A percentile compares a stretch with the other conserved stretches of the same genome.
Evolutionary conservation across 1,284 basidiomycete species (phyloP).

Genomic region (Xerocomus cyaneibrunnescens): DNA sequence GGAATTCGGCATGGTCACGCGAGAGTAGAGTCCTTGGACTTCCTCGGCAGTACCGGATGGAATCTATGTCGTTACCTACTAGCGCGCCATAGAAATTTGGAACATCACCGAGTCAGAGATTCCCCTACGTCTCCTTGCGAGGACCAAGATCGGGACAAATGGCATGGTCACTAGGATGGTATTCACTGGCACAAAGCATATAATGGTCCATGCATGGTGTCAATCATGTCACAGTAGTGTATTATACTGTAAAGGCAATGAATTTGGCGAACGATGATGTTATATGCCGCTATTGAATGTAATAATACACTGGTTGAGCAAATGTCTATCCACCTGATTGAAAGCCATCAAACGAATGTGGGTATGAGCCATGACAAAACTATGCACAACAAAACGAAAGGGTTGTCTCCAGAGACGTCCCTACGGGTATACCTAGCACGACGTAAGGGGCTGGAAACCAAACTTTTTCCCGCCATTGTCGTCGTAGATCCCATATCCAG

Average conservation of each 20-base stretch:
- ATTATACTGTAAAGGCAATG: conserved; percentile 26
- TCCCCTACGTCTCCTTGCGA: conserved; percentile 59
- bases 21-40: conserved; percentile 51
- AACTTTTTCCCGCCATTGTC: conserved; percentile 51
- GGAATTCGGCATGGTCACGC: conserved; percentile 82
- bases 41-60: not conserved
- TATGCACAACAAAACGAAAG: not conserved
- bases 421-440: conserved; percentile 36
- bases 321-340: too few relatives aligned
- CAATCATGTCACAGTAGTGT: conserved; percentile 13
- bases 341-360: too few relatives aligned
- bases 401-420: not conserved
- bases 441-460: conserved; percentile 49
- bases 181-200: conserved; percentile 1
- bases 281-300: not conserved
- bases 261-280: too few relatives aligned
- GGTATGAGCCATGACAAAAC: too few relatives aligned
- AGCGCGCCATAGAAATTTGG: conserved; percentile 83
- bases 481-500: conserved; percentile 66
- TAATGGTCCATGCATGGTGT: not conserved
- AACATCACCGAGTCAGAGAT: conserved; percentile 68
- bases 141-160: conserved; percentile 60
- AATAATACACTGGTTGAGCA: conserved; percentile 6
- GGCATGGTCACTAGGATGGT: conserved; percentile 60
- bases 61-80: not conserved